A percentile compares a stretch with the other conserved stretches of the same genome.
Evolutionary conservation across 768 basidiomycete genomes (phyloP).

Genomic region (Hypholoma sublateritium): DNA sequence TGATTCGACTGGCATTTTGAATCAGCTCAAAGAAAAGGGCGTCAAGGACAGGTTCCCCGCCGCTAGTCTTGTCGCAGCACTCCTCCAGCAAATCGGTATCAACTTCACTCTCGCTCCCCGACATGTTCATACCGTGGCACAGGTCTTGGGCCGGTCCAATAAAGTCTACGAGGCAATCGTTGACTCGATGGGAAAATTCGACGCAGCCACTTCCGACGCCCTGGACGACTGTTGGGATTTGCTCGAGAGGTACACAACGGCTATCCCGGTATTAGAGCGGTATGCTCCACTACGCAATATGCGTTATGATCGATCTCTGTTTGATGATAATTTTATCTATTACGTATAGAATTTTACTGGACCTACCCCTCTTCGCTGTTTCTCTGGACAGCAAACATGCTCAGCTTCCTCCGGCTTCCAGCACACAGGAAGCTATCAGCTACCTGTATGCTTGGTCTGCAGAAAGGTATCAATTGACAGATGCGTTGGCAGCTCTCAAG

Average conservation of each 20-base stretch:
- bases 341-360: background rate
- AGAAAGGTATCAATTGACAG: background rate
- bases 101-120: slow-evolving; percentile 15
- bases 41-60: slow-evolving; percentile 14
- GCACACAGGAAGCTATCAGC: background rate
- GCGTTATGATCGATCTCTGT: background rate
- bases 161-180: slow-evolving; percentile 21
- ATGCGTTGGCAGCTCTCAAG: background rate
- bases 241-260: slow-evolving; percentile 20
- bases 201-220: slow-evolving; percentile 2
- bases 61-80: slow-evolving; percentile 18
- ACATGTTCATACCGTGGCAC: slow-evolving; percentile 13
- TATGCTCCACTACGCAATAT: no score
- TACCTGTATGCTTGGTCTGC: background rate
- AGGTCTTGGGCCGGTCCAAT: slow-evolving; percentile 17
- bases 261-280: slow-evolving; percentile 21
- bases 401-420: background rate
- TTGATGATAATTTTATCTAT: background rate
- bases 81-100: slow-evolving; percentile 16
- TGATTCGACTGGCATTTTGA: background rate
- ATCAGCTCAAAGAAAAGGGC: background rate
- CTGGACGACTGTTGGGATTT: slow-evolving; percentile 8
- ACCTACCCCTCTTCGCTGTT: background rate
- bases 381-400: background rate
- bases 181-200: slow-evolving; percentile 15